Evolutionary conservation across 2,329 filamentous ascomycete genomes (phyloP).

Genomic region (Talaromyces funiculosus): DNA sequence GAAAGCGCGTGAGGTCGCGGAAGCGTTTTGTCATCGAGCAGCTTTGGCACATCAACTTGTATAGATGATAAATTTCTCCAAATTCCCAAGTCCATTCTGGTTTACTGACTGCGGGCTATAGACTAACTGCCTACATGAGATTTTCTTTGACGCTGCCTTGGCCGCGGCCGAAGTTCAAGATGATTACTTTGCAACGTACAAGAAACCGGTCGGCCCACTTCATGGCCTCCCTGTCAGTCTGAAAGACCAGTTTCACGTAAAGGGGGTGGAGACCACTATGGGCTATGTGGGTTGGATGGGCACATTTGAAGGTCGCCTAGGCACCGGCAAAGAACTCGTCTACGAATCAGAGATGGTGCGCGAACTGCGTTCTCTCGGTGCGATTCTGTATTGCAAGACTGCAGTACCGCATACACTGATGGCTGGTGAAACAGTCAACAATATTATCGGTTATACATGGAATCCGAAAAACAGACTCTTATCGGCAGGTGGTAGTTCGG

Average conservation of each 20-base stretch:
- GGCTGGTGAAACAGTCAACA: conserved; percentile 40
- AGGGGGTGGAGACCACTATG: conserved; percentile 50
- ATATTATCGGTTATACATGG: conserved; percentile 39
- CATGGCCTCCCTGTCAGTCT: conserved; percentile 50
- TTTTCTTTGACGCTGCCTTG: conserved; percentile 21
- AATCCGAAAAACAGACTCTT: conserved; percentile 35
- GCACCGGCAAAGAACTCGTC: not conserved
- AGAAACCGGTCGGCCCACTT: conserved; percentile 40
- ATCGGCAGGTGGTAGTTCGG: conserved; percentile 34
- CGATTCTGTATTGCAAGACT: conserved; percentile 52
- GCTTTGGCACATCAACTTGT: conserved; percentile 24
- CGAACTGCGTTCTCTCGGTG: conserved; percentile 45
- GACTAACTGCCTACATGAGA: conserved; percentile 22
- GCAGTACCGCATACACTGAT: conserved; percentile 52
- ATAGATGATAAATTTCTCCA: not conserved
- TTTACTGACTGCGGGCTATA: not conserved
- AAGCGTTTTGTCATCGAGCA: conserved; percentile 44
- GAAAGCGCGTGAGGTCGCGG: not conserved
- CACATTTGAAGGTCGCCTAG: conserved; percentile 6
- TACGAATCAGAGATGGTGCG: conserved; percentile 19
- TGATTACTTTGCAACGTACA: conserved; percentile 18
- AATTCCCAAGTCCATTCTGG: not conserved
- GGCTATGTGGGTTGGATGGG: conserved; percentile 29
- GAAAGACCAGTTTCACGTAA: conserved; percentile 57
- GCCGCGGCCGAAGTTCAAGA: conserved; percentile 19